A percentile compares a stretch with the other conserved stretches of the same genome.
Conservation (phyloP, 805 yeast genomes). For the Priceomyces medius region DNA sequence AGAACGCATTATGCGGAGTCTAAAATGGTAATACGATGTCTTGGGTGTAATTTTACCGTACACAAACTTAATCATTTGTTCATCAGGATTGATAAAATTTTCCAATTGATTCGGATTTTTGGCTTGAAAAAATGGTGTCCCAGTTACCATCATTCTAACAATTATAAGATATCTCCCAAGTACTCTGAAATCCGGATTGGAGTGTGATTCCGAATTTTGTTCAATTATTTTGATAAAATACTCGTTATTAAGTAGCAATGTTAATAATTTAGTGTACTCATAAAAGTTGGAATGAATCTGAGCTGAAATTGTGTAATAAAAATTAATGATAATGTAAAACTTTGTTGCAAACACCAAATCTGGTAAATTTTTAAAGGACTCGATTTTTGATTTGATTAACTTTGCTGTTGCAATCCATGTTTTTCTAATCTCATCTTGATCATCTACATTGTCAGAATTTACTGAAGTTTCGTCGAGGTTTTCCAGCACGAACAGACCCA, state of each 20-base stretch:
- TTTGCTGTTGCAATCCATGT: conserved; percentile 12
- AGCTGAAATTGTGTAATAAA: conserved; percentile 18
- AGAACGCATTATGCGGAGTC: conserved; percentile 15
- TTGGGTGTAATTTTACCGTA: conserved; percentile 14
- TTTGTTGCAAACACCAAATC: conserved; percentile 24
- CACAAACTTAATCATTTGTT: conserved; percentile 14
- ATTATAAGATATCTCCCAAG: conserved; percentile 26
- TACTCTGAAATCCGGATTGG: conserved; percentile 14
- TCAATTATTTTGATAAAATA: conserved; percentile 17
- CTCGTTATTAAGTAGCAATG: conserved; percentile 17
- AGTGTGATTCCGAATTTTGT: conserved; percentile 10
- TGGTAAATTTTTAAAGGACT: conserved; percentile 18
- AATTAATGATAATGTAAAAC: conserved; percentile 25
- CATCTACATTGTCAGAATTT: background rate
- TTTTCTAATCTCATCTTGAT: background rate
- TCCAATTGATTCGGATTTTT: conserved; percentile 25
- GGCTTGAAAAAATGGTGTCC: conserved; percentile 26
- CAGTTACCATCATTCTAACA: conserved; percentile 26
- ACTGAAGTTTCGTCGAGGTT: background rate
- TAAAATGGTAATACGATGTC: conserved; percentile 9
- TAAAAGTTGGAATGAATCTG: conserved; percentile 23
- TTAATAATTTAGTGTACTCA: conserved; percentile 27
- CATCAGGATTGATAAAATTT: conserved; percentile 25
- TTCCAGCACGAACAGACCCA: background rate
- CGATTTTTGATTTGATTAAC: conserved; percentile 14